Base-by-base conservation (phyloP, 2,329 filamentous ascomycete species). In the Aspergillus awamori region DNA sequence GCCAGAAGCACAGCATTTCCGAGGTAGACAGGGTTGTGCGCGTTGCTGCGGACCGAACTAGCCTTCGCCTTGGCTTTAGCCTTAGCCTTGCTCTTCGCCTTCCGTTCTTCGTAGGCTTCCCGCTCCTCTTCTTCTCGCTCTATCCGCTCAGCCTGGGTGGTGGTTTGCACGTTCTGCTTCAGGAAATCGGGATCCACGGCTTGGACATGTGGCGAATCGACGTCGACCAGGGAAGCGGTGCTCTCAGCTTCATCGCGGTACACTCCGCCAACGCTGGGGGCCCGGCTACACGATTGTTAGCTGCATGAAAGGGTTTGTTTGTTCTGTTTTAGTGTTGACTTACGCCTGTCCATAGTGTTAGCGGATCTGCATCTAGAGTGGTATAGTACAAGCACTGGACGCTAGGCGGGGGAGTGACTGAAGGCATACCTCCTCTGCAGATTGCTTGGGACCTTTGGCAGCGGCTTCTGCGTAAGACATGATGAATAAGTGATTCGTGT, bases 401-500 rank as follows among this genome's bases (percentile, higher is more conserved):
- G 20, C 15, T 8, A 10, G 36, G 26, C 15, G 4, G 20, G n/a
- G 49, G 28, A 26, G 39, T 24, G 33, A 30, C 33, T 33, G 41
- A 15, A 38, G n/a, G 72, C 76, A 71, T 71, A 82, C 81, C 62
- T 82, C 79, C 73, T 81, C 75, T 8, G 79, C 74, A 52, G 77
- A 72, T 68, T 83, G 81, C 68, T 79, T 79, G 7, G 79, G 74
- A 47, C 79, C 79, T 65, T 77, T 79, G 49, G 80, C 77, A 57
- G 80, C 80, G 69, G 77, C 78, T 68, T 80, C 75, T 65, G 81
- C 80, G 72, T 82, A 82, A 63, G 79, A 82, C 80, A 82, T 82
- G 57, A 53, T 74, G 62, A 45, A 59, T 47, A 45, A 33, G 17
- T 26, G 51, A 10, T 10, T 24, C 49, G 24, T 17, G 28, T 56